Percentiles rank a stretch among this genome's conserved stretches.
Evolutionary conservation across 2,329 filamentous ascomycete species (phyloP).

Genomic region (Geoglossum cookeanum): DNA sequence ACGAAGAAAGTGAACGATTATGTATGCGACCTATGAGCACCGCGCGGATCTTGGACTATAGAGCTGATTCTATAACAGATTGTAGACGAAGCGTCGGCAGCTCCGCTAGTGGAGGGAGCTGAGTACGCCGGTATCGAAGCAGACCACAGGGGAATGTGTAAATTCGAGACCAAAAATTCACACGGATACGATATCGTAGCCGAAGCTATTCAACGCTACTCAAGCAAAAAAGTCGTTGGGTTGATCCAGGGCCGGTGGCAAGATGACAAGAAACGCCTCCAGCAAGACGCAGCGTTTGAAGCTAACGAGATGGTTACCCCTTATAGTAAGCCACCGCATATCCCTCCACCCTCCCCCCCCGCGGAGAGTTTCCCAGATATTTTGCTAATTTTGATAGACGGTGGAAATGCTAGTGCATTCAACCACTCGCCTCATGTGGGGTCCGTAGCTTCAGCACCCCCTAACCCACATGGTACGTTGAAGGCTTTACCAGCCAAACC

Average conservation of each 20-base stretch:
- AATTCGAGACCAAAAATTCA: conserved; percentile 43
- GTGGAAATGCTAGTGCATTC: neutral
- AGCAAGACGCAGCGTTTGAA: conserved; percentile 19
- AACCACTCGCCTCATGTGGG: neutral
- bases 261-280: conserved; percentile 30
- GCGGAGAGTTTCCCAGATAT: too few species aligned
- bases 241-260: conserved; percentile 39
- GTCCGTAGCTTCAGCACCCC: neutral
- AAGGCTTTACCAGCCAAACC: neutral
- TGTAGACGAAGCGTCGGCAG: conserved; percentile 51
- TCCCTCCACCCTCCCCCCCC: too few species aligned
- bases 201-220: conserved; percentile 22
- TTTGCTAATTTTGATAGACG: neutral
- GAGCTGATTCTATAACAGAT: conserved; percentile 20
- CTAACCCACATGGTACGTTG: neutral
- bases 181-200: conserved; percentile 42
- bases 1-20: conserved; percentile 28
- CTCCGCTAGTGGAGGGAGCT: conserved; percentile 48
- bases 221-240: conserved; percentile 30
- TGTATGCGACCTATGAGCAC: neutral
- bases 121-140: conserved; percentile 58
- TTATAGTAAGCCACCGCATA: neutral
- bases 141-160: conserved; percentile 53
- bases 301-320: conserved; percentile 15
- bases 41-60: neutral